Percentiles rank a stretch among this genome's conserved stretches.
phyloP scores from a whole-genome alignment of 192 early-diverging fungal species.

The Mortierella claussenii region DNA sequence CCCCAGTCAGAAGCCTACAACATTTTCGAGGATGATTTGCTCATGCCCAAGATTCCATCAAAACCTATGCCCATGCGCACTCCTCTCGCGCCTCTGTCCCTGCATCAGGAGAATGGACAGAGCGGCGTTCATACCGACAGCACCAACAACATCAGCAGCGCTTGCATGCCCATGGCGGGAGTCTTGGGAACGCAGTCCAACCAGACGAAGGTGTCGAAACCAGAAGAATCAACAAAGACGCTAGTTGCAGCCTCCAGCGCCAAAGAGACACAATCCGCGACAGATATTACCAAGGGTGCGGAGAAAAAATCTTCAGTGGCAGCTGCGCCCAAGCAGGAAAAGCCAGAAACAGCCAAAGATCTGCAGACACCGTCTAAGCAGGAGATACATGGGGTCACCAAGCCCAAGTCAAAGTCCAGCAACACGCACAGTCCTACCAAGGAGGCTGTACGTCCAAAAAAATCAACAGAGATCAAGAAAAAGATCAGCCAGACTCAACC shows the following conservation, averaged over 20 bases:
- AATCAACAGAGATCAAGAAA: too few relatives aligned
- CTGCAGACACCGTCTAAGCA: not conserved
- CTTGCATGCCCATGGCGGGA: too few relatives aligned
- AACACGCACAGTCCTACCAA: not conserved
- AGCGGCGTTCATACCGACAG: too few relatives aligned
- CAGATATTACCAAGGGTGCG: not conserved
- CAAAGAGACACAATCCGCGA: too few relatives aligned
- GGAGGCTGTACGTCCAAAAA: too few relatives aligned
- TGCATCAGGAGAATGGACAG: conserved; percentile 11
- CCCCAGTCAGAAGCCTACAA: conserved; percentile 18
- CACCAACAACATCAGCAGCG: too few relatives aligned
- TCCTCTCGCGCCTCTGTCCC: conserved; percentile 27
- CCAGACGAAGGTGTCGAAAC: too few relatives aligned
- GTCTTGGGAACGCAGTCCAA: too few relatives aligned
- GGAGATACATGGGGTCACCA: not conserved
- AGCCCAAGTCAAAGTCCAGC: not conserved
- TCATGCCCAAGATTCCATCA: conserved; percentile 3
- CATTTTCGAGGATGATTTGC: conserved; percentile 4
- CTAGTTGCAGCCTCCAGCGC: too few relatives aligned
- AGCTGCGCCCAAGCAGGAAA: not conserved
- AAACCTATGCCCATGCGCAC: not conserved
- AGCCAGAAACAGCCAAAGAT: not conserved
- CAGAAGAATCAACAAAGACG: not conserved
- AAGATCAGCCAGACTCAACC: too few relatives aligned
- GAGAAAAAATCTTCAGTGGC: too few relatives aligned